These are phyloP conservation scores for Mortierella sp. DNA, from an alignment of 371 early-diverging fungal species.

Conservation along the genomic window DNA sequence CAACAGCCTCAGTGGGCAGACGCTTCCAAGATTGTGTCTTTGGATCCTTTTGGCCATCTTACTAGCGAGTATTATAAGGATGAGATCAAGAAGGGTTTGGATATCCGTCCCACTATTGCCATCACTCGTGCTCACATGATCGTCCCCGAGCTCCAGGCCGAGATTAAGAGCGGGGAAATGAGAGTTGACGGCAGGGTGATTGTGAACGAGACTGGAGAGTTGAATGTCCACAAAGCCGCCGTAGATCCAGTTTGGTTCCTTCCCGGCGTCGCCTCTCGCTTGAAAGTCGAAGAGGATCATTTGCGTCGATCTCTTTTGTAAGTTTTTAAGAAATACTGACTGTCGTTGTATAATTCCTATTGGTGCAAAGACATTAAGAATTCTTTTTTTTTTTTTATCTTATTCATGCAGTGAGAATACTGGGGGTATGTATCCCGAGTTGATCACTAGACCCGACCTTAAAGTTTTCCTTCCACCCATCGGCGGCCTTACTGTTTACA, in stretches of 20 bases:
- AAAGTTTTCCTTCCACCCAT: constrained; percentile 96
- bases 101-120: constrained; percentile 95
- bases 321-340: background rate
- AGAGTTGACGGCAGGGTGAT: constrained; percentile 88
- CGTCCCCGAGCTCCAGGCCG: constrained; percentile 90
- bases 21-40: constrained; percentile 91
- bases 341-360: constrained; percentile 7
- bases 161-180: constrained; percentile 74
- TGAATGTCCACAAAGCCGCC: constrained; percentile 94
- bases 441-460: constrained; percentile 94
- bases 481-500: constrained; percentile 94
- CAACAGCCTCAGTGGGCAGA: constrained; percentile 91
- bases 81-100: constrained; percentile 80
- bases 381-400: constrained; percentile 38
- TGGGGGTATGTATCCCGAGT: constrained; percentile 97
- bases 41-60: constrained; percentile 95
- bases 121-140: constrained; percentile 96
- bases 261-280: constrained; percentile 93
- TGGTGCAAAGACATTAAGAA: background rate
- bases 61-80: constrained; percentile 72
- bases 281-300: constrained; percentile 88
- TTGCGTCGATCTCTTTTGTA: constrained; percentile 88
- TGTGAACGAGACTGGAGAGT: constrained; percentile 81
- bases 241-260: constrained; percentile 98
- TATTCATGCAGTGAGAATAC: constrained; percentile 69